Evolutionary conservation across 169 alveolate species (phyloP).

Genomic region (Plasmodium cynomolgi): DNA sequence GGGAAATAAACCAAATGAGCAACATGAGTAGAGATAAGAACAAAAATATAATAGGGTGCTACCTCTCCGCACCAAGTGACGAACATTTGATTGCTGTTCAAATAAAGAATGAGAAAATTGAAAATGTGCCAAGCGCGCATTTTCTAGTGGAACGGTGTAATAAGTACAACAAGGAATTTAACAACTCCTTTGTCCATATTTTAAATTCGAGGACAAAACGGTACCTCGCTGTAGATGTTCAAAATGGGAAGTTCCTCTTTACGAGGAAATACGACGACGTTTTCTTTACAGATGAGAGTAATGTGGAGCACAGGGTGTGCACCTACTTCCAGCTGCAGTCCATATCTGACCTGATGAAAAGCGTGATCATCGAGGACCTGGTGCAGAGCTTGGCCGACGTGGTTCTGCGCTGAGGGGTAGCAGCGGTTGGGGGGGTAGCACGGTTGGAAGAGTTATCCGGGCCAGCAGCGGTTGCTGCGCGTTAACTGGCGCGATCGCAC

Average conservation of each 20-base stretch:
- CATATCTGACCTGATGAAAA: constrained; percentile 60
- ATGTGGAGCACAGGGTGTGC: neutral
- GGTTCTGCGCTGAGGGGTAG: neutral
- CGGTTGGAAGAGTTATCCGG: neutral
- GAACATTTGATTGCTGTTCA: constrained; percentile 21
- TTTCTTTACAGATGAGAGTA: constrained; percentile 11
- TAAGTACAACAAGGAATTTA: constrained; percentile 48
- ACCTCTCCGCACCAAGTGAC: neutral
- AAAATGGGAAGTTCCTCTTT: constrained; percentile 1
- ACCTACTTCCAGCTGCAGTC: constrained; percentile 65
- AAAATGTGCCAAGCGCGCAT: constrained; percentile 14
- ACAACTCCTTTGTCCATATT: constrained; percentile 45
- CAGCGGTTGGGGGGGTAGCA: neutral
- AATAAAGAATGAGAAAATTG: constrained; percentile 18
- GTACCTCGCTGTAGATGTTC: constrained; percentile 40
- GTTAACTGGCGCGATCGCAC: neutral
- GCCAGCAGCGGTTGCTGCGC: neutral
- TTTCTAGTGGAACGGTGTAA: constrained; percentile 42
- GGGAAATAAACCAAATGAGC: neutral
- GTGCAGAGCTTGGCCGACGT: constrained; percentile 19
- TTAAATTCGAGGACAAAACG: constrained; percentile 40
- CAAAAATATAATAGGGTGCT: constrained; percentile 33
- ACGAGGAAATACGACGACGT: constrained; percentile 48
- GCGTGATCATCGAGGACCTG: constrained; percentile 23
- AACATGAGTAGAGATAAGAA: neutral